A percentile compares a stretch with the other conserved stretches of the same genome.
phyloP scores from a whole-genome alignment of 2,329 filamentous ascomycete genomes.

The Nothophaeocryptopus gaeumannii region DNA sequence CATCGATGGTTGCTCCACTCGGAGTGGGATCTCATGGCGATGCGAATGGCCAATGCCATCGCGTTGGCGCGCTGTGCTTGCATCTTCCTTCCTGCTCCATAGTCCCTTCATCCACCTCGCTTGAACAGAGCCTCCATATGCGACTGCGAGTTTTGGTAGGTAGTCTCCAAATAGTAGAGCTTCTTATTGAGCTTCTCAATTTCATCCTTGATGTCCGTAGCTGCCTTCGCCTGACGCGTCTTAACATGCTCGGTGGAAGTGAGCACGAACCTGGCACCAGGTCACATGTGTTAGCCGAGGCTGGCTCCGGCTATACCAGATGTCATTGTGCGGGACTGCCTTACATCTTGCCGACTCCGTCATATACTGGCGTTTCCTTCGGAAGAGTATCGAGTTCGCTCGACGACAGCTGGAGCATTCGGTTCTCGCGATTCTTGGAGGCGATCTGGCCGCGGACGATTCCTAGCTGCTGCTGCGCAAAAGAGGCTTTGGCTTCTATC shows the following conservation, averaged over 20 bases:
- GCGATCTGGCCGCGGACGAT: conserved; percentile 81
- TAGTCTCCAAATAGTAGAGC: conserved; percentile 89
- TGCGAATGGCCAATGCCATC: no score
- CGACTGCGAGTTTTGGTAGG: conserved; percentile 87
- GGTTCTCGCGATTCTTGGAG: conserved; percentile 81
- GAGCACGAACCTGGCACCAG: conserved; percentile 72
- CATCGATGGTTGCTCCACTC: no score
- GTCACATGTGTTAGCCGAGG: conserved; percentile 15
- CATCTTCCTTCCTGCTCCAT: no score
- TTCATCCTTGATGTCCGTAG: conserved; percentile 71
- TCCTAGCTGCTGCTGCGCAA: conserved; percentile 87
- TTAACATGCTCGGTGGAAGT: conserved; percentile 71
- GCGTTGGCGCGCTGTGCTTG: no score
- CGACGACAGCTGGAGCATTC: conserved; percentile 81
- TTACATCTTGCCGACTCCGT: conserved; percentile 96
- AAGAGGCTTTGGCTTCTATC: conserved; percentile 84
- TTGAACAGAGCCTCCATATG: conserved; percentile 87
- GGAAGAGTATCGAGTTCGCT: conserved; percentile 78
- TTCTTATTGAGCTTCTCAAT: conserved; percentile 81
- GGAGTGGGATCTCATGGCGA: no score
- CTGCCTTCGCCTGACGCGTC: conserved; percentile 71
- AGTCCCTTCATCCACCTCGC: conserved; percentile 29
- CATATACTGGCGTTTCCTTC: conserved; percentile 76
- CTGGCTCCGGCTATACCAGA: conserved; percentile 7
- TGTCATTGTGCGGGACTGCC: conserved; percentile 11